Conservation (phyloP, 2,329 filamentous ascomycete genomes). For the Phialophora tarda region DNA sequence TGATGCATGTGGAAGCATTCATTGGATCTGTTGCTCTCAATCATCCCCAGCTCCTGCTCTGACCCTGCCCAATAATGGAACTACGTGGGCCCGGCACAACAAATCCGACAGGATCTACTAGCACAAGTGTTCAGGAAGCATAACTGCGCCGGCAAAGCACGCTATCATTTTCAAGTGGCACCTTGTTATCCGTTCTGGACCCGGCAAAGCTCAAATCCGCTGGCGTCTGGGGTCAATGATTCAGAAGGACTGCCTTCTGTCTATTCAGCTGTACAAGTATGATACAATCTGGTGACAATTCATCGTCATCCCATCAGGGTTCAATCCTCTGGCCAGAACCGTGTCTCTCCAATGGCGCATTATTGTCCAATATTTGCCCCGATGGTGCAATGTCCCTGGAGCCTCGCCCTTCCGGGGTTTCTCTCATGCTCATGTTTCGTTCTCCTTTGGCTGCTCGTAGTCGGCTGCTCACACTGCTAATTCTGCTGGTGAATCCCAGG, state of each 20-base stretch:
- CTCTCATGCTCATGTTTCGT: slow-evolving; percentile 24
- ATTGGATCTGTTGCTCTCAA: neutral
- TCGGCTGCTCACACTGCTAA: slow-evolving; percentile 38
- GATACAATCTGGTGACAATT: slow-evolving; percentile 20
- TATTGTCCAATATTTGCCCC: slow-evolving; percentile 31
- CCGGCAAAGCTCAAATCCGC: neutral
- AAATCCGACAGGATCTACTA: neutral
- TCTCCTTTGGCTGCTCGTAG: slow-evolving; percentile 36
- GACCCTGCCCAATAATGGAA: neutral
- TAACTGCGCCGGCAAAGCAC: neutral
- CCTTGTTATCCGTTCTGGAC: slow-evolving; percentile 12
- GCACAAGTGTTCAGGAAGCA: neutral
- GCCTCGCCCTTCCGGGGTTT: slow-evolving; percentile 20
- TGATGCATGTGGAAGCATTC: neutral
- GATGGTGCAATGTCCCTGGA: slow-evolving; percentile 29
- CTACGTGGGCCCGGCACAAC: neutral
- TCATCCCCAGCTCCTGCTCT: neutral
- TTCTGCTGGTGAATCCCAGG: slow-evolving; percentile 37
- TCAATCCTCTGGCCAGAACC: slow-evolving; percentile 29
- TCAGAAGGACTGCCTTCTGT: slow-evolving; percentile 21
- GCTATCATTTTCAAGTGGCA: slow-evolving; percentile 6
- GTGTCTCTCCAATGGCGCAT: slow-evolving; percentile 29
- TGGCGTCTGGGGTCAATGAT: slow-evolving; percentile 3
- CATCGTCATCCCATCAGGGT: slow-evolving; percentile 11
- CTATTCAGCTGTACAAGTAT: slow-evolving; percentile 8